Conservation (phyloP, 169 alveolate genomes). For the Eimeria mitis region DNA sequence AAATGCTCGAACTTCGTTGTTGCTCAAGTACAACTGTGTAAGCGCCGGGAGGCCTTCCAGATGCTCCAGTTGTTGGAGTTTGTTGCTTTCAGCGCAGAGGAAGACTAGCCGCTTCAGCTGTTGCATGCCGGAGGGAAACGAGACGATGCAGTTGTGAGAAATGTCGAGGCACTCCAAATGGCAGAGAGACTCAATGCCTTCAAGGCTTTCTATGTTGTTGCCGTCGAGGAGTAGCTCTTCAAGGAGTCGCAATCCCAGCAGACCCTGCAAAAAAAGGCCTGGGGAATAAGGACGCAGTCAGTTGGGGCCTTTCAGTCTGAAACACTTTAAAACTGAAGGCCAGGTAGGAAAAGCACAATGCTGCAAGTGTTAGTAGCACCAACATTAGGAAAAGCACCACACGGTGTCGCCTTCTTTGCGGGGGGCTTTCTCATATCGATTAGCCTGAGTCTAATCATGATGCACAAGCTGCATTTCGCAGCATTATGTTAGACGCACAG, state of each 20-base stretch:
- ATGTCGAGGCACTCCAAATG: slow-evolving; percentile 65
- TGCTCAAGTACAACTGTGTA: slow-evolving; percentile 52
- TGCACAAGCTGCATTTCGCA: background rate
- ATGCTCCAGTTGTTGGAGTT: slow-evolving; percentile 57
- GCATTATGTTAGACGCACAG: background rate
- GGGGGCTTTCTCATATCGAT: background rate
- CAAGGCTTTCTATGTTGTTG: slow-evolving; percentile 35
- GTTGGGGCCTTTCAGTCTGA: background rate
- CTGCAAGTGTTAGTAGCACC: background rate
- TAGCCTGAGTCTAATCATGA: background rate
- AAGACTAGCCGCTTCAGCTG: slow-evolving; percentile 44
- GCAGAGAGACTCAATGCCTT: slow-evolving; percentile 52
- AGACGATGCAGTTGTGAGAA: slow-evolving; percentile 39
- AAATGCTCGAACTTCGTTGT: slow-evolving; percentile 48
- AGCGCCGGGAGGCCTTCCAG: slow-evolving; percentile 62
- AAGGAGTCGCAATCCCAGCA: slow-evolving; percentile 36
- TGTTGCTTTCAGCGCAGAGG: slow-evolving; percentile 68
- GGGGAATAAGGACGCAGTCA: background rate
- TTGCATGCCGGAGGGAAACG: slow-evolving; percentile 59
- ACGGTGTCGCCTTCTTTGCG: background rate
- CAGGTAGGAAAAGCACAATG: background rate
- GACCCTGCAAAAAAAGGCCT: background rate
- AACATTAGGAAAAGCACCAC: background rate
- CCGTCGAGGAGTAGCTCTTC: slow-evolving; percentile 73
- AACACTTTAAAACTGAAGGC: background rate